These are phyloP conservation scores for Aegilops umbellulata DNA, from an alignment of 176 grass and related monocot species.

Conservation along the genomic window DNA sequence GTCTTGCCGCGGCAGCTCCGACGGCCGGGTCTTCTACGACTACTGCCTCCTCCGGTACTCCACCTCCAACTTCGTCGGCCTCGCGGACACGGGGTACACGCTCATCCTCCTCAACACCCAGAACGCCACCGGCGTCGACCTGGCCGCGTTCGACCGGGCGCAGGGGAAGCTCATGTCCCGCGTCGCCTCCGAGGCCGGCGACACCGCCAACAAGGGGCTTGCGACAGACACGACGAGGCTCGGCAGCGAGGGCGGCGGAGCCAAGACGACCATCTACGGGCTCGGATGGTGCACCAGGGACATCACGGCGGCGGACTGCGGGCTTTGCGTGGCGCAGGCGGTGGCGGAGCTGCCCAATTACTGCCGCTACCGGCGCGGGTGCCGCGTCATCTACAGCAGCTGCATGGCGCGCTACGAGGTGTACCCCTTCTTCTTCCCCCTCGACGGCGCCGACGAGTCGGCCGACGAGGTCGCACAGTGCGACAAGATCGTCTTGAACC, in stretches of 20 bases:
- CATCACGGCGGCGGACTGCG: slow-evolving; percentile 42
- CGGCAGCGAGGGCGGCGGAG: accelerated
- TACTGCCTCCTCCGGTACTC: slow-evolving; percentile 77
- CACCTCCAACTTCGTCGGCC: slow-evolving; percentile 46
- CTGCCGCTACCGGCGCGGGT: slow-evolving; percentile 52
- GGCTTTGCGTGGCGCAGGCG: slow-evolving; percentile 66
- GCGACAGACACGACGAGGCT: slow-evolving; percentile 31
- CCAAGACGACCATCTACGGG: slow-evolving; percentile 55
- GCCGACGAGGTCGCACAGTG: slow-evolving; percentile 5
- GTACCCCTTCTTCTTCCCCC: slow-evolving; percentile 74
- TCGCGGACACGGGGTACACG: slow-evolving; percentile 50
- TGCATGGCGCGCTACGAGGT: slow-evolving; percentile 81
- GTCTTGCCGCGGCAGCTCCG: slow-evolving; percentile 30
- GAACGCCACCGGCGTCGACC: slow-evolving; percentile 52
- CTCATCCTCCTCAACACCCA: slow-evolving; percentile 62
- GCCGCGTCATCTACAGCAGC: slow-evolving; percentile 73
- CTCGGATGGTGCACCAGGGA: slow-evolving; percentile 73
- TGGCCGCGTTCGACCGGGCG: slow-evolving; percentile 40
- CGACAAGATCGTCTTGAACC: slow-evolving; percentile 16
- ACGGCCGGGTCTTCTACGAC: slow-evolving; percentile 68
- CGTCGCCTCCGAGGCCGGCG: slow-evolving; percentile 24
- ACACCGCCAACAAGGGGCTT: background rate
- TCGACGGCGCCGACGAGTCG: background rate
- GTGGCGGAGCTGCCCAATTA: slow-evolving; percentile 56
- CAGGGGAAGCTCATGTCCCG: slow-evolving; percentile 40